These are phyloP conservation scores for Chaetothyriales sp. DNA, from an alignment of 2,329 filamentous ascomycete species.

Conservation along the genomic window DNA sequence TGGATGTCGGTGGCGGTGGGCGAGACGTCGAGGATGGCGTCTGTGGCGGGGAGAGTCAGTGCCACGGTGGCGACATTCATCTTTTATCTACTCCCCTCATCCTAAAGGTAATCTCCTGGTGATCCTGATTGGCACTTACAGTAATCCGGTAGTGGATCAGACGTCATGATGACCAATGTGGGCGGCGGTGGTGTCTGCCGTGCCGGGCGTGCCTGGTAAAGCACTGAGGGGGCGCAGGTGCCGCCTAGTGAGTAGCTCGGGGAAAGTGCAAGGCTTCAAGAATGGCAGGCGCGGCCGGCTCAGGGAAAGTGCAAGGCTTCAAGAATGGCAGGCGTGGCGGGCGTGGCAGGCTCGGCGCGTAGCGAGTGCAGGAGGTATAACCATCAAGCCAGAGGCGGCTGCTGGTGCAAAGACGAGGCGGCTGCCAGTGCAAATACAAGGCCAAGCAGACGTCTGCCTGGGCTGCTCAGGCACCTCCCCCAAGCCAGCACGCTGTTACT, in stretches of 20 bases:
- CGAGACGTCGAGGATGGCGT: conserved; percentile 51
- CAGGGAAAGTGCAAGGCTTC: background rate
- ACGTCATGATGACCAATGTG: conserved; percentile 6
- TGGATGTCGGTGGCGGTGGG: conserved; percentile 66
- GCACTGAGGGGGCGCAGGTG: too few relatives aligned
- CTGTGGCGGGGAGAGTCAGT: conserved; percentile 1
- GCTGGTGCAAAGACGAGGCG: too few relatives aligned
- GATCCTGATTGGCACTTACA: conserved; percentile 8
- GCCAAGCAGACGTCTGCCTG: too few relatives aligned
- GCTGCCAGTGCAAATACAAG: too few relatives aligned
- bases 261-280: too few relatives aligned
- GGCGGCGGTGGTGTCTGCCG: background rate
- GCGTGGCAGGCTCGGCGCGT: too few relatives aligned
- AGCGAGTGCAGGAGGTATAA: background rate
- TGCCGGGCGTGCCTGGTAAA: background rate
- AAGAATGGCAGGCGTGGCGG: background rate
- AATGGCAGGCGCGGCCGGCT: too few relatives aligned
- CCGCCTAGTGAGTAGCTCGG: too few relatives aligned
- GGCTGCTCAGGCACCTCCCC: too few relatives aligned
- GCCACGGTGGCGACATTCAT: background rate
- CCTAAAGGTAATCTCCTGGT: too few relatives aligned
- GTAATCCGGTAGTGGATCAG: conserved; percentile 15
- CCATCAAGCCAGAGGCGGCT: too few relatives aligned
- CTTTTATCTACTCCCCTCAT: too few relatives aligned
- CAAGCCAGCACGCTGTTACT: background rate